Evolutionary conservation across 345 rosid genomes (phyloP).

Genomic region (Rubroshorea leprosula): DNA sequence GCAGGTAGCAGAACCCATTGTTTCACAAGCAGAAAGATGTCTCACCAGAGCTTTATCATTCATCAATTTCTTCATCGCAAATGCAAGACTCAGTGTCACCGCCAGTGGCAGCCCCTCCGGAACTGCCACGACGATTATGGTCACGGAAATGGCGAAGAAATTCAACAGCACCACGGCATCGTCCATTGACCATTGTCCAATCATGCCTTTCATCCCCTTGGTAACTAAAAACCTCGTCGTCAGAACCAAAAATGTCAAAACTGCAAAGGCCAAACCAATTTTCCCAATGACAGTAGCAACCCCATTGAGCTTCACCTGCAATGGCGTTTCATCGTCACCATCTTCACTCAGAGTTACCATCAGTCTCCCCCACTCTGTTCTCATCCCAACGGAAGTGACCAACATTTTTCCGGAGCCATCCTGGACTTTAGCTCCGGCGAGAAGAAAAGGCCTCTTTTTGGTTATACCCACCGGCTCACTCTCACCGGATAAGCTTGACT

Average conservation of each 20-base stretch:
- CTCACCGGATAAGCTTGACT: slow-evolving; percentile 54
- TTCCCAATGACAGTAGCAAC: slow-evolving; percentile 62
- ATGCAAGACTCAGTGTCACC: slow-evolving; percentile 74
- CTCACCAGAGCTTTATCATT: slow-evolving; percentile 68
- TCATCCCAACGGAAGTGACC: slow-evolving; percentile 70
- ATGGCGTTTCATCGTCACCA: slow-evolving; percentile 55
- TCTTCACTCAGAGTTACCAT: slow-evolving; percentile 54
- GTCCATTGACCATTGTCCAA: slow-evolving; percentile 34
- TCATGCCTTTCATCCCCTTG: slow-evolving; percentile 32
- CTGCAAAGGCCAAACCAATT: slow-evolving; percentile 56
- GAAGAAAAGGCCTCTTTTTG: slow-evolving; percentile 37
- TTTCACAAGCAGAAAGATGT: slow-evolving; percentile 71
- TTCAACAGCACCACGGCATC: slow-evolving; percentile 44
- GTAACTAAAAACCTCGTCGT: slow-evolving; percentile 41
- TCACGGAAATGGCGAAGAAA: slow-evolving; percentile 66
- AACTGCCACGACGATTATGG: slow-evolving; percentile 75
- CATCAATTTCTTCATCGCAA: slow-evolving; percentile 76
- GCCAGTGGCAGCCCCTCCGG: slow-evolving; percentile 81
- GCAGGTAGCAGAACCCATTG: slow-evolving; percentile 72
- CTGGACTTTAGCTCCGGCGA: slow-evolving; percentile 54
- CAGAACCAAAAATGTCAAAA: slow-evolving; percentile 54
- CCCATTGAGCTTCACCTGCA: slow-evolving; percentile 62
- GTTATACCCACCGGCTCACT: slow-evolving; percentile 30
- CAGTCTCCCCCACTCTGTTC: slow-evolving; percentile 68
- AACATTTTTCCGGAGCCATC: slow-evolving; percentile 63